Evolutionary conservation across 768 basidiomycete genomes (phyloP).

Genomic region (Termitomyces titanicus): DNA sequence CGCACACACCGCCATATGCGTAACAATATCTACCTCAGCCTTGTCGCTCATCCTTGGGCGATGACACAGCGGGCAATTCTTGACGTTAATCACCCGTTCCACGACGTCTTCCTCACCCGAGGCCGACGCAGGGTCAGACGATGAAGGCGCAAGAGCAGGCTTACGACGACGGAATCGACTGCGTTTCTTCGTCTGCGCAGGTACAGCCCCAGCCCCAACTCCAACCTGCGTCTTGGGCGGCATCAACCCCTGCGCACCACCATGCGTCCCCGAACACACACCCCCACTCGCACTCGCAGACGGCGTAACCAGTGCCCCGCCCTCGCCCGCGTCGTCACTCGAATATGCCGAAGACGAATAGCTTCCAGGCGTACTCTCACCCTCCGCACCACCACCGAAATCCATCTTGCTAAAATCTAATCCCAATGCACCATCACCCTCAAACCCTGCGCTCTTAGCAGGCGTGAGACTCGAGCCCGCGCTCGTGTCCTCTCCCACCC

Average conservation of each 20-base stretch:
- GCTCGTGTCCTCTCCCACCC: constrained; percentile 39
- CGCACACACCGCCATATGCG: constrained; percentile 95
- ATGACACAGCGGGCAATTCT: constrained; percentile 92
- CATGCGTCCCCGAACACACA: no score
- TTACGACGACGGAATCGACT: constrained; percentile 13
- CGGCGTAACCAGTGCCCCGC: constrained; percentile 26
- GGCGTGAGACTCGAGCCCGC: constrained; percentile 31
- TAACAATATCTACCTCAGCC: constrained; percentile 92
- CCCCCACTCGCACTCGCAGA: no score
- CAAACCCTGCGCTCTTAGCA: constrained; percentile 37
- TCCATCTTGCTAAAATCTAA: constrained; percentile 11
- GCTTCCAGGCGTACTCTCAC: constrained; percentile 10
- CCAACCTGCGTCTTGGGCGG: neutral
- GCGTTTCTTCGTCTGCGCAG: constrained; percentile 12
- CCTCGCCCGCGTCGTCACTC: constrained; percentile 39
- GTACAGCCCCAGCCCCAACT: neutral
- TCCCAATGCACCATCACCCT: constrained; percentile 16
- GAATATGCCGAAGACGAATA: constrained; percentile 32
- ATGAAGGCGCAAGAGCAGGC: neutral
- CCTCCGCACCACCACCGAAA: constrained; percentile 6
- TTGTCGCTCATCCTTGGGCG: constrained; percentile 80
- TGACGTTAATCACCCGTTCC: constrained; percentile 93
- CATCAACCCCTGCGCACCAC: neutral
- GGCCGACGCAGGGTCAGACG: neutral
- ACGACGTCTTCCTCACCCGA: constrained; percentile 30